phyloP scores from a whole-genome alignment of 805 yeast species.

The Priceomyces haplophilus region DNA sequence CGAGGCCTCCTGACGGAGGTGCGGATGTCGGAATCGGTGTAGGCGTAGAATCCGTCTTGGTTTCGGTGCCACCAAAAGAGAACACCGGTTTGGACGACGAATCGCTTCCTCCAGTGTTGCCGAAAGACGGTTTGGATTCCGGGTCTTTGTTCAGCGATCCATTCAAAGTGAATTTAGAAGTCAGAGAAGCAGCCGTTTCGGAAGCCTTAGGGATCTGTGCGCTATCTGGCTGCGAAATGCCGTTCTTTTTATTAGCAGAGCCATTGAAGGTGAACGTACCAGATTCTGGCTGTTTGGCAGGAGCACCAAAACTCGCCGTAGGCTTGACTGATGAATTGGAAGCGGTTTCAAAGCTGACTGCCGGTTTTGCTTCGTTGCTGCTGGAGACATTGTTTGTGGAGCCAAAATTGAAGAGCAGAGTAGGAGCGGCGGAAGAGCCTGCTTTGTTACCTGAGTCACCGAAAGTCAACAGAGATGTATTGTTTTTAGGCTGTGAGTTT shows the following conservation, averaged over 20 bases:
- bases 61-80: conserved; percentile 13
- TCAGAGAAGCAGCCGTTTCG: background rate
- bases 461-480: conserved; percentile 6
- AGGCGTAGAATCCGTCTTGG: conserved; percentile 1
- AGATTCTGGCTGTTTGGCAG: background rate
- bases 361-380: conserved; percentile 6
- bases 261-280: conserved; percentile 1
- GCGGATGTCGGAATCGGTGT: background rate
- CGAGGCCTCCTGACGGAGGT: conserved; percentile 6
- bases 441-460: background rate
- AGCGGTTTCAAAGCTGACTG: conserved; percentile 13
- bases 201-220: background rate
- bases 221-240: background rate
- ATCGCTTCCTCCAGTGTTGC: background rate
- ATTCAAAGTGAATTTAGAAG: background rate
- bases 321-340: background rate
- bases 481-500: conserved; percentile 1
- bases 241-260: background rate
- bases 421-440: conserved; percentile 2
- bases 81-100: conserved; percentile 11
- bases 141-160: conserved; percentile 2
- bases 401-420: background rate
- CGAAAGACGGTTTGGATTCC: conserved; percentile 11
- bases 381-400: background rate
- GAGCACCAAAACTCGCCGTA: background rate